These are phyloP conservation scores for Drosera capensis DNA, from an alignment of 148 eudicot species.

Conservation along the genomic window DNA sequence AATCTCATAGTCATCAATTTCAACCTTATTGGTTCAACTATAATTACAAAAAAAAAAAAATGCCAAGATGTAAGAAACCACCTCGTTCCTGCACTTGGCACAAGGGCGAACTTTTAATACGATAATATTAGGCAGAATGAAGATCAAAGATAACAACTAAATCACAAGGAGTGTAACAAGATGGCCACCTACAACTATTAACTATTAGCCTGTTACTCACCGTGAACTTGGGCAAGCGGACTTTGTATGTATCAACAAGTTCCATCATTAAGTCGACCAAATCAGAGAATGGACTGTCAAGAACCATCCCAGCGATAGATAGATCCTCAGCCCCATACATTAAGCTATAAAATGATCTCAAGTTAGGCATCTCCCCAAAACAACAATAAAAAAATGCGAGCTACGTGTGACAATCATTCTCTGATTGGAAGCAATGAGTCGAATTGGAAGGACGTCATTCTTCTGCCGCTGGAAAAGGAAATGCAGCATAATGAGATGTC, in stretches of 20 bases:
- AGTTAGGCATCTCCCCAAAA: background rate
- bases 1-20: too few species aligned
- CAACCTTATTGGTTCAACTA: too few species aligned
- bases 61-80: too few species aligned
- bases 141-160: too few species aligned
- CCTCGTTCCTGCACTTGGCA: too few species aligned
- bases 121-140: too few species aligned
- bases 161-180: too few species aligned
- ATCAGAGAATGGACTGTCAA: slow-evolving; percentile 96
- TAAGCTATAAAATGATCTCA: slow-evolving; percentile 40
- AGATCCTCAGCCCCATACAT: slow-evolving; percentile 99
- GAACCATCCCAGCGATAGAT: slow-evolving; percentile 98
- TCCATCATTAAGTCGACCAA: slow-evolving; percentile 98
- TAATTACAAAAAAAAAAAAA: too few species aligned
- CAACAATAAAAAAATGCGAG: background rate
- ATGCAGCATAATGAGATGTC: slow-evolving; percentile 7
- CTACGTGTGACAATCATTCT: background rate
- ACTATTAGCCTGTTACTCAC: slow-evolving; percentile 29
- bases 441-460: too few species aligned
- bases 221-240: slow-evolving; percentile 88
- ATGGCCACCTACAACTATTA: background rate
- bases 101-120: too few species aligned
- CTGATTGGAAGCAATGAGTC: background rate
- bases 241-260: slow-evolving; percentile 93
- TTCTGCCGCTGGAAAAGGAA: slow-evolving; percentile 1